A percentile compares a stretch with the other conserved stretches of the same genome.
Conservation (phyloP, 1,284 basidiomycete species). For the Apiotrichum gracile region DNA sequence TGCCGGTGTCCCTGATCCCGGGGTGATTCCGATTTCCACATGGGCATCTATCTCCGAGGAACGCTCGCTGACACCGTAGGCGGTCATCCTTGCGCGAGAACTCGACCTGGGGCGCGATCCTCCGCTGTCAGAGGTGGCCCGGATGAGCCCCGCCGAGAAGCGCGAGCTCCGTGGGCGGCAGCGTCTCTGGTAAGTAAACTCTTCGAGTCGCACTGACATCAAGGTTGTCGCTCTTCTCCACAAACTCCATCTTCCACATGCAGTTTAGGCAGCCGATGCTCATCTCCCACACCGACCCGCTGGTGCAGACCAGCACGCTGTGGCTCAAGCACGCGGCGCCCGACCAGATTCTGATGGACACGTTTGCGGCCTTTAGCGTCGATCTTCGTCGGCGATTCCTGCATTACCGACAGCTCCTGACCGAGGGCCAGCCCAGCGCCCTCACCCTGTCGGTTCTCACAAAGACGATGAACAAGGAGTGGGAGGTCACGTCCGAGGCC, state of each 20-base stretch:
- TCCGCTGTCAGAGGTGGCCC: conserved; percentile 11
- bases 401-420: conserved; percentile 30
- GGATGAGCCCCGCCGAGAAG: conserved; percentile 17
- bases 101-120: conserved; percentile 28
- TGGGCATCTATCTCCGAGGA: background rate
- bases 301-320: conserved; percentile 22
- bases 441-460: conserved; percentile 30
- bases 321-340: conserved; percentile 25
- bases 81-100: conserved; percentile 32
- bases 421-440: conserved; percentile 18
- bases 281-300: conserved; percentile 27
- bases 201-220: background rate
- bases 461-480: conserved; percentile 33
- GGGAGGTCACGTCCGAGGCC: conserved; percentile 25
- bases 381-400: conserved; percentile 31
- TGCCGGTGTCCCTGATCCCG: background rate
- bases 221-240: conserved; percentile 34
- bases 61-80: conserved; percentile 8
- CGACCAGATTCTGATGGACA: conserved; percentile 25
- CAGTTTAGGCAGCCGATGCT: conserved; percentile 38
- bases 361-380: conserved; percentile 28
- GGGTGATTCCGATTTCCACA: background rate
- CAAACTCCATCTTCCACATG: conserved; percentile 38
- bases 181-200: conserved; percentile 26
- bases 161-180: conserved; percentile 24